phyloP scores from a whole-genome alignment of 805 yeast species.

The Barnettozyma californica region DNA sequence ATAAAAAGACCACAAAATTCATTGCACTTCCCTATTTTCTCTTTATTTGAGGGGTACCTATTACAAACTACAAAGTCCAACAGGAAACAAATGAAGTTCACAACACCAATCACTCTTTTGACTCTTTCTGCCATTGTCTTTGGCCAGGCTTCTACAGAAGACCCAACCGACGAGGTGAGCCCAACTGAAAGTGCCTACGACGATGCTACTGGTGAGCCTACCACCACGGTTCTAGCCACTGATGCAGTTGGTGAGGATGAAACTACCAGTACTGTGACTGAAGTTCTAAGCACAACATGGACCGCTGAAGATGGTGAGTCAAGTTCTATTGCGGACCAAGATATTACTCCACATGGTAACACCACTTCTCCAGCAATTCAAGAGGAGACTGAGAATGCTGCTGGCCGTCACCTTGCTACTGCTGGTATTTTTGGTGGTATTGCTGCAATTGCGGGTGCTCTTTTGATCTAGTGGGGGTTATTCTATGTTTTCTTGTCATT shows the following conservation, averaged over 20 bases:
- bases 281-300: conserved; percentile 26
- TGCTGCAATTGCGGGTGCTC: conserved; percentile 10
- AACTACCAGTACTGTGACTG: conserved; percentile 2
- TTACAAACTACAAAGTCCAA: neutral
- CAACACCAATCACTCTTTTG: conserved; percentile 7
- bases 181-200: neutral
- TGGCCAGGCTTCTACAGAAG: conserved; percentile 11
- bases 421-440: conserved; percentile 6
- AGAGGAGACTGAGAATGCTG: conserved; percentile 26
- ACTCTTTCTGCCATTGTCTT: conserved; percentile 21
- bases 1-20: neutral
- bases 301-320: conserved; percentile 26
- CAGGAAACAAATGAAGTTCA: conserved; percentile 4
- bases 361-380: conserved; percentile 29
- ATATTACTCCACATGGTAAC: conserved; percentile 1
- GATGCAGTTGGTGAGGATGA: conserved; percentile 26
- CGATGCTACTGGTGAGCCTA: conserved; percentile 26
- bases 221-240: conserved; percentile 11
- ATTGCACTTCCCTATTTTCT: neutral
- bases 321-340: conserved; percentile 26
- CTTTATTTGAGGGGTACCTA: neutral
- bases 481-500: no score
- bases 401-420: neutral
- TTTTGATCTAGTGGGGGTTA: conserved; percentile 9
- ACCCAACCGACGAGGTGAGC: conserved; percentile 20